These are phyloP conservation scores for Aspergillus amoenus DNA, from an alignment of 2,329 filamentous ascomycete genomes.

Conservation along the genomic window DNA sequence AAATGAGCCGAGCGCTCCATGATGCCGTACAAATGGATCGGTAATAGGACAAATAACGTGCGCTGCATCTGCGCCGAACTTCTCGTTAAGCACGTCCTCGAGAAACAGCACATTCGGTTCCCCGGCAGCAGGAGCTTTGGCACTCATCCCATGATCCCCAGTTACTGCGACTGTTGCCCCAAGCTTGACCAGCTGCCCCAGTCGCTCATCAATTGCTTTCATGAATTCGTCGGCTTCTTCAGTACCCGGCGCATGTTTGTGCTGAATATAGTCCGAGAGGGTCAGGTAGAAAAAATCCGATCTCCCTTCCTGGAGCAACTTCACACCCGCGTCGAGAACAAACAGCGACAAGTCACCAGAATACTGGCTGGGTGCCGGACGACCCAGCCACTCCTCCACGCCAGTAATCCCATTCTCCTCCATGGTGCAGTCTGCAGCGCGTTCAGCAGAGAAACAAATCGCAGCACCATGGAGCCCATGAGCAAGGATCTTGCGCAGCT, in stretches of 20 bases:
- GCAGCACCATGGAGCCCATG: background rate
- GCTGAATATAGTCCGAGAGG: background rate
- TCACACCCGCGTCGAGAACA: background rate
- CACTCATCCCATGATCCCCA: conserved; percentile 1
- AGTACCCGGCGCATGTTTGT: background rate
- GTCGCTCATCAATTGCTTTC: background rate
- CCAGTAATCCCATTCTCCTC: background rate
- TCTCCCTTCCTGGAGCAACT: background rate
- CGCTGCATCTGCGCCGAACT: background rate
- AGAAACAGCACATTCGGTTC: background rate
- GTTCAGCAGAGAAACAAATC: conserved; percentile 1
- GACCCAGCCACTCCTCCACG: background rate
- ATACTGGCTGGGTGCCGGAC: background rate
- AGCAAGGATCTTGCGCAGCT: background rate
- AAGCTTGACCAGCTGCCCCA: background rate
- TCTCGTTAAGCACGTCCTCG: background rate
- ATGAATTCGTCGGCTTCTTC: conserved; percentile 2
- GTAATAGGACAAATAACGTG: conserved; percentile 1
- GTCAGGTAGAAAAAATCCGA: conserved; percentile 2
- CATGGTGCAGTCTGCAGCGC: background rate
- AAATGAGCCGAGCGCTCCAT: background rate
- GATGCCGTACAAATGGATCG: conserved; percentile 2
- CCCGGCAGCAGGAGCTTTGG: background rate
- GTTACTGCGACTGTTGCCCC: background rate
- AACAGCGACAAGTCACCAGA: conserved; percentile 1